phyloP scores from a whole-genome alignment of 2,329 filamentous ascomycete genomes.

The Meredithiella fracta region DNA sequence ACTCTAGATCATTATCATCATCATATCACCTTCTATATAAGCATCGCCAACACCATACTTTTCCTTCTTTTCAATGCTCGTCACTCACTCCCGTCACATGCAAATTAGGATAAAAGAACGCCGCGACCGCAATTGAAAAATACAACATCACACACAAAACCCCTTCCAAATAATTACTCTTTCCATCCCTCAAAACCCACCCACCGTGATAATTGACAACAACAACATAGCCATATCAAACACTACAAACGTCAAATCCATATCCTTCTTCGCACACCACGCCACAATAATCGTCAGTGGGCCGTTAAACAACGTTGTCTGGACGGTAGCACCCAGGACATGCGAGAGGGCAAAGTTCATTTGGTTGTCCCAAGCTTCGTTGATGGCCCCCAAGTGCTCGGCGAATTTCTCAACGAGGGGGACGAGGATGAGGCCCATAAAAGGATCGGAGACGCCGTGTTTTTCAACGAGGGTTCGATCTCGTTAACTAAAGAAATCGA shows the following conservation, averaged over 20 bases:
- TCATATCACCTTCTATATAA: not conserved
- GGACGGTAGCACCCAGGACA: constrained; percentile 71
- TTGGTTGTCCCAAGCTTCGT: constrained; percentile 69
- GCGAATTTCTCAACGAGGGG: constrained; percentile 74
- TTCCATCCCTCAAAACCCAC: constrained; percentile 77
- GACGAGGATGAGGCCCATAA: constrained; percentile 57
- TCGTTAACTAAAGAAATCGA: constrained; percentile 58
- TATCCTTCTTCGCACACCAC: constrained; percentile 54
- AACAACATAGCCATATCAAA: constrained; percentile 75
- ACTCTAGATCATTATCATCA: not conserved
- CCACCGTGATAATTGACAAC: constrained; percentile 70
- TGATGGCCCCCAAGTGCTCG: constrained; percentile 68
- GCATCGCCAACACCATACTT: not conserved
- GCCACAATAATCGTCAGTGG: constrained; percentile 70
- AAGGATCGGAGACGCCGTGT: constrained; percentile 32
- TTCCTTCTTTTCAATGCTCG: not conserved
- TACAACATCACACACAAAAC: constrained; percentile 58
- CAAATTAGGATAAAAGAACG: constrained; percentile 37
- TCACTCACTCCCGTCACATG: not conserved
- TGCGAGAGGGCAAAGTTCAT: constrained; percentile 79
- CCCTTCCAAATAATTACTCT: constrained; percentile 83
- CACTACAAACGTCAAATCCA: constrained; percentile 72
- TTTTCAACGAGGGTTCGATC: constrained; percentile 41
- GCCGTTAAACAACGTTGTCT: constrained; percentile 77
- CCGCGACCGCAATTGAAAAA: constrained; percentile 41